A percentile compares a stretch with the other conserved stretches of the same genome.
phyloP scores from a whole-genome alignment of 352 stramenopile genomes.

The Phytophthora melonis region DNA sequence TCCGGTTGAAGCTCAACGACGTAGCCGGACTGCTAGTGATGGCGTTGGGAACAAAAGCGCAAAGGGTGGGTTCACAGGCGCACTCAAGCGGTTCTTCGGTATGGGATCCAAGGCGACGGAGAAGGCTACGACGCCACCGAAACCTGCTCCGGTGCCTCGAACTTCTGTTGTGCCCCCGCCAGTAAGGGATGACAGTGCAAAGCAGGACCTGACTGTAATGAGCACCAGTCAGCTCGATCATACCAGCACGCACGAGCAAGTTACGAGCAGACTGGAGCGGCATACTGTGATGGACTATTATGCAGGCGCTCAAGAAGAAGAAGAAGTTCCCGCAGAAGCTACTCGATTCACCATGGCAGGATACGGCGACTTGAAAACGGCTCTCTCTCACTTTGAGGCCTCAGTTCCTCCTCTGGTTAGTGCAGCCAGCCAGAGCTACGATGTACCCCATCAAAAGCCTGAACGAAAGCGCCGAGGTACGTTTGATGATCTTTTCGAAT shows the following conservation, averaged over 20 bases:
- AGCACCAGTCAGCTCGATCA: background rate
- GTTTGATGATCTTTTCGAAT: constrained; percentile 82
- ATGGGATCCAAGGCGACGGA: constrained; percentile 46
- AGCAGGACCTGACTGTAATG: background rate
- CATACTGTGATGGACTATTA: constrained; percentile 43
- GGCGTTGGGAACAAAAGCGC: constrained; percentile 12
- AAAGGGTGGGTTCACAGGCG: constrained; percentile 53
- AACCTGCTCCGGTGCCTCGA: constrained; percentile 7
- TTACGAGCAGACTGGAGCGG: constrained; percentile 19
- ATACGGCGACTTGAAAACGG: constrained; percentile 19
- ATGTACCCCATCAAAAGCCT: constrained; percentile 25
- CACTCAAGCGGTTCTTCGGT: constrained; percentile 76
- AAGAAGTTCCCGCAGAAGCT: constrained; percentile 7
- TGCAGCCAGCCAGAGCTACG: background rate
- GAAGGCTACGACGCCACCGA: constrained; percentile 22
- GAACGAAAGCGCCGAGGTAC: constrained; percentile 61
- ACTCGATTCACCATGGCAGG: constrained; percentile 51
- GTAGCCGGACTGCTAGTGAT: background rate
- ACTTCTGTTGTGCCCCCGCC: background rate
- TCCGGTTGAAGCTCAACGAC: constrained; percentile 26
- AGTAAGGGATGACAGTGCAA: constrained; percentile 17
- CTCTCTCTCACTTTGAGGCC: constrained; percentile 13
- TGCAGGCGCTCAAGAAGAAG: constrained; percentile 16
- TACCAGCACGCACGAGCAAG: constrained; percentile 5
- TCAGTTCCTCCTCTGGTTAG: background rate